These are phyloP conservation scores for Coemansia sp. DNA, from an alignment of 192 early-diverging fungal species.

Conservation along the genomic window DNA sequence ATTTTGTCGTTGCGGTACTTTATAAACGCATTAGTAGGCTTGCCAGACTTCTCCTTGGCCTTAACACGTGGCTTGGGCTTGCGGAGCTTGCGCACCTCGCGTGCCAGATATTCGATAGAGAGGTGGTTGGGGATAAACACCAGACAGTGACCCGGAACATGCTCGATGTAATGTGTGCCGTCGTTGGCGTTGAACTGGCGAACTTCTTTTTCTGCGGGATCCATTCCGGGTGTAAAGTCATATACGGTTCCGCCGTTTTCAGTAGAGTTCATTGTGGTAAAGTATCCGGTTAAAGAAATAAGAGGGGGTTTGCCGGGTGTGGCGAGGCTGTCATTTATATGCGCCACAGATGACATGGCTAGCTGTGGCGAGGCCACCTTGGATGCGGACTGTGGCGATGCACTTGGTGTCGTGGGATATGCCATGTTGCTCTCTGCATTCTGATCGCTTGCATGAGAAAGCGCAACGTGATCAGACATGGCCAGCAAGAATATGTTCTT, in stretches of 20 bases:
- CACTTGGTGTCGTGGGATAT: conserved; percentile 18
- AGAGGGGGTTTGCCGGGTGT: background rate
- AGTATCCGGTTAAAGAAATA: conserved; percentile 3
- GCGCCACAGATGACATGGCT: conserved; percentile 26
- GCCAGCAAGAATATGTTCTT: background rate
- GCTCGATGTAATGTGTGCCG: conserved; percentile 44
- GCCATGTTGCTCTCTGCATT: conserved; percentile 15
- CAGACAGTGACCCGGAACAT: conserved; percentile 51
- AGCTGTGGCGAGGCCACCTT: conserved; percentile 28
- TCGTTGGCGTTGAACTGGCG: conserved; percentile 45
- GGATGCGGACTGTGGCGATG: conserved; percentile 7
- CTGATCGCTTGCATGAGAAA: conserved; percentile 43
- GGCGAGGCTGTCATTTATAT: conserved; percentile 28
- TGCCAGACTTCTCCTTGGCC: conserved; percentile 34
- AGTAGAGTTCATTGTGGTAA: conserved; percentile 8
- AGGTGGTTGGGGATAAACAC: conserved; percentile 45
- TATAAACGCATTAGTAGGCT: conserved; percentile 52
- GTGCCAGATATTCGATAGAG: conserved; percentile 23
- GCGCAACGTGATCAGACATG: conserved; percentile 17
- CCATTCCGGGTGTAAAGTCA: conserved; percentile 10
- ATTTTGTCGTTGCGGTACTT: conserved; percentile 54
- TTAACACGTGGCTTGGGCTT: conserved; percentile 22
- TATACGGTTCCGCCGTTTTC: conserved; percentile 15
- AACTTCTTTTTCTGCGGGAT: conserved; percentile 38
- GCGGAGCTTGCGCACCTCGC: conserved; percentile 41